phyloP scores from a whole-genome alignment of 257 asterid species.

The Scutellaria galericulata region DNA sequence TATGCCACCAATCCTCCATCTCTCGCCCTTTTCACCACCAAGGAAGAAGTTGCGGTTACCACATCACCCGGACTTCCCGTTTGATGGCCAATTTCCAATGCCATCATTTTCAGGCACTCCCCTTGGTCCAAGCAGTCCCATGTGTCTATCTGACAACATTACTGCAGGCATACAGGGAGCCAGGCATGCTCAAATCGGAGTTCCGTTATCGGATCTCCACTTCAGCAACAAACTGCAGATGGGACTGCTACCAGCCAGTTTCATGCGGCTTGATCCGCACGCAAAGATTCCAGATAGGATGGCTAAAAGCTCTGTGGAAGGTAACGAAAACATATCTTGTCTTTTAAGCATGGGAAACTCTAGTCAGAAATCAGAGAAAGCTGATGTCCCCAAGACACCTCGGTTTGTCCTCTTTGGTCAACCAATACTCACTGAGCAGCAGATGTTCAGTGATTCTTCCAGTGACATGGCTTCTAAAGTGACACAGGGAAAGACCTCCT shows the following conservation, averaged over 20 bases:
- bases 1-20: conserved; percentile 67
- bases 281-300: conserved; percentile 49
- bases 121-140: conserved; percentile 71
- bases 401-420: conserved; percentile 86
- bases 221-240: conserved; percentile 76
- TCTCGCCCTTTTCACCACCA: conserved; percentile 79
- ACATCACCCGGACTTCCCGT: conserved; percentile 62
- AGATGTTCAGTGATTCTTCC: conserved; percentile 57
- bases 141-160: conserved; percentile 65
- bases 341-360: conserved; percentile 71
- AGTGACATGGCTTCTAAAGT: conserved; percentile 42
- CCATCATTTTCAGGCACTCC: conserved; percentile 86
- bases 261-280: conserved; percentile 54
- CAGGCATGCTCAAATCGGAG: conserved; percentile 99
- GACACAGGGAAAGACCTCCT: conserved; percentile 26
- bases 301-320: conserved; percentile 41
- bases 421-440: conserved; percentile 97
- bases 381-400: conserved; percentile 53
- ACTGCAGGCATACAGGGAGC: conserved; percentile 99
- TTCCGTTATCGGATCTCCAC: conserved; percentile 73
- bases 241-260: conserved; percentile 62
- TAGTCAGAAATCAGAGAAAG: conserved; percentile 50
- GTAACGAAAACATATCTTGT: conserved; percentile 70
- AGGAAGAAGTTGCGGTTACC: conserved; percentile 69
- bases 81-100: conserved; percentile 70